Percentiles rank a stretch among this genome's conserved stretches.
These are phyloP conservation scores for Papiliotrema nemorosa DNA, from an alignment of 1,284 basidiomycete species.

Conservation along the genomic window DNA sequence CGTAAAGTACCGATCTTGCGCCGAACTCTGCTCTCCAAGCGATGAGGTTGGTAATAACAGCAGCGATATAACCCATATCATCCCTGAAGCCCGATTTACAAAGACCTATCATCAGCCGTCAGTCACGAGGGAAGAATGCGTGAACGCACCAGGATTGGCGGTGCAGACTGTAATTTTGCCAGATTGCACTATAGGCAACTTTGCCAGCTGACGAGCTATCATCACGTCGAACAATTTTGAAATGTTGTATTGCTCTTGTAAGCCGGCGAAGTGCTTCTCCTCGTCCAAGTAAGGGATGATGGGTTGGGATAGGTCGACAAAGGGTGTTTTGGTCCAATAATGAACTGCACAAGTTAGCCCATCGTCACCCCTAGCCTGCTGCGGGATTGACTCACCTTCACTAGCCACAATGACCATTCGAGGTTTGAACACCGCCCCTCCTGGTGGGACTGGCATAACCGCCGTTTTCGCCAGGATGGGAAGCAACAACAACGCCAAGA, in stretches of 20 bases:
- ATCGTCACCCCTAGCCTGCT: background rate
- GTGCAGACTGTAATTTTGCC: constrained; percentile 2
- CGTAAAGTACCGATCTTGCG: constrained; percentile 2
- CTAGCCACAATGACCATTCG: constrained; percentile 5
- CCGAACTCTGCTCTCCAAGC: constrained; percentile 5
- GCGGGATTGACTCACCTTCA: constrained; percentile 7
- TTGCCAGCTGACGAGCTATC: constrained; percentile 2
- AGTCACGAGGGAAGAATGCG: background rate
- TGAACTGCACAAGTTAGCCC: constrained; percentile 3
- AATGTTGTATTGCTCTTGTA: constrained; percentile 5
- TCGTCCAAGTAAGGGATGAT: constrained; percentile 2
- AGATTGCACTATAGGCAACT: constrained; percentile 2
- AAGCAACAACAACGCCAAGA: constrained; percentile 9
- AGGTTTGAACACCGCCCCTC: constrained; percentile 6
- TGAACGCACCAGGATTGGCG: constrained; percentile 6
- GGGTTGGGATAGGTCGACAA: constrained; percentile 1
- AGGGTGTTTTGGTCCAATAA: constrained; percentile 8
- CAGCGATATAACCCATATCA: background rate
- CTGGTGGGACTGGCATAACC: constrained; percentile 2
- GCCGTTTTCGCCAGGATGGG: constrained; percentile 10
- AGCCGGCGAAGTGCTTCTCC: background rate
- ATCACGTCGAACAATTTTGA: constrained; percentile 6
- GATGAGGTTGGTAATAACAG: constrained; percentile 1
- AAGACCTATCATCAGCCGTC: background rate
- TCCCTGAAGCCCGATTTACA: constrained; percentile 4